Evolutionary conservation across 2,329 filamentous ascomycete species (phyloP), one percentile per base, ranked within the genome.

Genomic region (Fusarium dimerum): DNA sequence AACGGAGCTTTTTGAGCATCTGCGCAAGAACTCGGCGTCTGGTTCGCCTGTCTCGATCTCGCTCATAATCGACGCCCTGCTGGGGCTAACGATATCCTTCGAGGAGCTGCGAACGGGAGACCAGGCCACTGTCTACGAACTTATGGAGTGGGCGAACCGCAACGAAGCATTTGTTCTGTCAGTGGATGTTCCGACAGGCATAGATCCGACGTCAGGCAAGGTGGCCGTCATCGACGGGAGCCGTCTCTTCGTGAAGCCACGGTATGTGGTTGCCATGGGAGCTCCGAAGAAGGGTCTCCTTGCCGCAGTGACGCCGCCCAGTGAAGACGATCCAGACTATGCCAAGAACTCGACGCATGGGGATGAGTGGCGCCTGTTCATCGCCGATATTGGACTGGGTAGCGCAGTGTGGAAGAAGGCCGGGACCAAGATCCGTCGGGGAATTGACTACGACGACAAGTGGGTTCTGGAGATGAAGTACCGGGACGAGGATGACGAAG

Each of bases 91-190:
- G 42, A 85, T 92, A 51, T 87, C 90, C 3, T 97, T 97, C 65
- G 92, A 97, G 61, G 91, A 95, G 62, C 78, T 97, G 29, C 84
- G 90, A 36, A 88, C 87, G 2, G 87, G 88, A 15, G 89, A 96
- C 60, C 90, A 95, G 68, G 86, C 87, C 4, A 88, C 88, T 0
- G 90, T 91, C 0, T 92, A 95, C 66, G 89, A 95, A 66, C 83
- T 97, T 66, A 94, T 97, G 65, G 88, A 92, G 57, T 97, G 92
- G 92, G 88, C 91, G 3, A 97, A 97, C 68, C 87, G 92, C 58
- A 90, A 87, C 67, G 89, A 92, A 59, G 86, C 91, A 1, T 86
- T 87, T 52, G 87, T 94, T 3, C 76, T 99, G 17, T 89, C 92
- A 0, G 84, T 99, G n/a, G 93, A 96, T 68, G 85, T 95, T 6